These are phyloP conservation scores for Barbarea vulgaris DNA, from an alignment of 345 rosid genomes.

Conservation along the genomic window DNA sequence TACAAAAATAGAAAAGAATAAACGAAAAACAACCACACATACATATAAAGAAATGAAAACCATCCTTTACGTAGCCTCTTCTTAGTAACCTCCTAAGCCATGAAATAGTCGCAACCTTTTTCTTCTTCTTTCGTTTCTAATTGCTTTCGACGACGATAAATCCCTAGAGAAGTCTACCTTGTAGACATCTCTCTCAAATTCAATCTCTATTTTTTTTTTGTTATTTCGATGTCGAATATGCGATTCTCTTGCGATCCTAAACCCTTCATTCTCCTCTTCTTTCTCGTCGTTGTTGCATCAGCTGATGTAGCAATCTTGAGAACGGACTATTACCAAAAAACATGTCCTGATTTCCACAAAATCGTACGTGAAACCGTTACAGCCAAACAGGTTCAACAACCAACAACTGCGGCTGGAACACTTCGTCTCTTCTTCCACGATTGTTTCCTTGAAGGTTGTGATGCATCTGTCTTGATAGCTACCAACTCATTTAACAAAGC, in stretches of 20 bases:
- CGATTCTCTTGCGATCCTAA: slow-evolving; percentile 3
- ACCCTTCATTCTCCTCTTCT: slow-evolving; percentile 14
- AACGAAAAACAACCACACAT: slow-evolving; percentile 36
- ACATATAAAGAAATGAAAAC: slow-evolving; percentile 29
- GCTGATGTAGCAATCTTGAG: slow-evolving; percentile 36
- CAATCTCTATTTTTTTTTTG: not conserved
- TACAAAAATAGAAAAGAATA: slow-evolving; percentile 36
- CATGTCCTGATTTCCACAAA: slow-evolving; percentile 55
- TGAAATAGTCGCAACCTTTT: slow-evolving; percentile 37
- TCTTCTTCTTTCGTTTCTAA: slow-evolving; percentile 17
- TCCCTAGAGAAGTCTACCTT: slow-evolving; percentile 36
- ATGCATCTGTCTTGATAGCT: slow-evolving; percentile 56
- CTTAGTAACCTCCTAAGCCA: slow-evolving; percentile 33
- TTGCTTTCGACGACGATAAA: slow-evolving; percentile 27
- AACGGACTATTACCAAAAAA: slow-evolving; percentile 48
- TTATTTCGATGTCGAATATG: slow-evolving; percentile 18
- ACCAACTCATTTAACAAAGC: slow-evolving; percentile 57
- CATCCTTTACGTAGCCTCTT: slow-evolving; percentile 33
- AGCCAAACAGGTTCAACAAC: slow-evolving; percentile 40
- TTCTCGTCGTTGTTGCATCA: slow-evolving; percentile 6
- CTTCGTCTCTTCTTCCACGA: slow-evolving; percentile 64
- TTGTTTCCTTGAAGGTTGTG: slow-evolving; percentile 67
- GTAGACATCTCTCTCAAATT: slow-evolving; percentile 32
- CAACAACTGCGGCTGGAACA: slow-evolving; percentile 64
- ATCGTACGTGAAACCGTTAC: slow-evolving; percentile 49